A percentile compares a stretch with the other conserved stretches of the same genome.
These are phyloP conservation scores for Alternaria ethzedia DNA, from an alignment of 2,329 filamentous ascomycete species.

Conservation along the genomic window DNA sequence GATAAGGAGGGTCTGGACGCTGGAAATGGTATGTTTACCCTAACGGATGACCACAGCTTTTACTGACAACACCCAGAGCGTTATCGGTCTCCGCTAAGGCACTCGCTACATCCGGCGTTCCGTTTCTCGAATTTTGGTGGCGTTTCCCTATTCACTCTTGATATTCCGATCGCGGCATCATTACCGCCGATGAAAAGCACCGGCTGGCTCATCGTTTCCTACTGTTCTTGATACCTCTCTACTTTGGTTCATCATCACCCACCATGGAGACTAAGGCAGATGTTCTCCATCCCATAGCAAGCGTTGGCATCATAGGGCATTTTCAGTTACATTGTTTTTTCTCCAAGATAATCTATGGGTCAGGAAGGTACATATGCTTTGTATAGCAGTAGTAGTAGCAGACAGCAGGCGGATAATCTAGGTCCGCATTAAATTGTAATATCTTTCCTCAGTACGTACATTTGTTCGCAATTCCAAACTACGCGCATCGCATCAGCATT, in stretches of 20 bases:
- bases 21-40: conserved; percentile 75
- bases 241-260: conserved; percentile 14
- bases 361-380: conserved; percentile 21
- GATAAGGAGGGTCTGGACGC: conserved; percentile 97
- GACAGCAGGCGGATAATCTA: conserved; percentile 2
- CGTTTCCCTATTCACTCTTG: conserved; percentile 8
- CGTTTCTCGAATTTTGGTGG: conserved; percentile 26
- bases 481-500: neutral
- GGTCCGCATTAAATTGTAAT: conserved; percentile 19
- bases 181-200: conserved; percentile 18
- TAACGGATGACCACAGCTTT: neutral
- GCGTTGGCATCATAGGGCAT: conserved; percentile 16
- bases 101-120: neutral
- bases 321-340: conserved; percentile 15
- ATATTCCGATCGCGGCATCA: conserved; percentile 12
- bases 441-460: conserved; percentile 4
- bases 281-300: conserved; percentile 31
- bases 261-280: conserved; percentile 17
- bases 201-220: conserved; percentile 15
- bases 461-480: neutral
- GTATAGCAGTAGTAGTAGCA: conserved; percentile 15
- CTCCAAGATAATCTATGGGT: conserved; percentile 5
- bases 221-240: conserved; percentile 38
- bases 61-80: conserved; percentile 63
- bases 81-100: conserved; percentile 77